A percentile compares a stretch with the other conserved stretches of the same genome.
Evolutionary conservation across 805 yeast species (phyloP).

Genomic region (Sugiyamaella mastotermitis): DNA sequence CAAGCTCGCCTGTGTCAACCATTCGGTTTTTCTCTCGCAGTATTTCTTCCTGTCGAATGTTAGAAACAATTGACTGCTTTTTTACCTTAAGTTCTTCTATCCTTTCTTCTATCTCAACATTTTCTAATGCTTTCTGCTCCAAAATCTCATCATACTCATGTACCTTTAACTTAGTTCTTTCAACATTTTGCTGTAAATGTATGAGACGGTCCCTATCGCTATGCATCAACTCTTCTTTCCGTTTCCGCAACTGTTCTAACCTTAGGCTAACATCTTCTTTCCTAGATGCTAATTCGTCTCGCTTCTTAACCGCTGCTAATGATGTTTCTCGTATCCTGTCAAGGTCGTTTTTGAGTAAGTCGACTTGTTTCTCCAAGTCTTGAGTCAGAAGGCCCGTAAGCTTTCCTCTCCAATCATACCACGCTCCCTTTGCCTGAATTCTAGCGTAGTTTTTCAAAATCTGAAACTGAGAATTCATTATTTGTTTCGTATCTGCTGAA

Average conservation of each 20-base stretch:
- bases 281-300: conserved; percentile 9
- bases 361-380: conserved; percentile 20
- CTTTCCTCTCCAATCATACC: conserved; percentile 60
- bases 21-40: conserved; percentile 16
- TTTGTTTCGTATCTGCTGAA: conserved; percentile 32
- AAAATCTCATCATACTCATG: conserved; percentile 5
- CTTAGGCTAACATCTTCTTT: conserved; percentile 14
- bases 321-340: conserved; percentile 10
- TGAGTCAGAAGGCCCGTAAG: conserved; percentile 41
- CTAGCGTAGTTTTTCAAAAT: conserved; percentile 46
- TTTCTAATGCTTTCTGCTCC: conserved; percentile 14
- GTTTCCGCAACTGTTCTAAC: conserved; percentile 16
- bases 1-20: conserved; percentile 19
- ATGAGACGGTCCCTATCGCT: conserved; percentile 12
- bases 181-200: conserved; percentile 10
- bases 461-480: conserved; percentile 44
- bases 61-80: conserved; percentile 6
- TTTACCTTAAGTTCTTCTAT: conserved; percentile 11
- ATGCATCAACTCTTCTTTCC: conserved; percentile 12
- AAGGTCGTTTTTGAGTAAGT: conserved; percentile 18
- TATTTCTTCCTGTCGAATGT: conserved; percentile 20
- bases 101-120: conserved; percentile 14
- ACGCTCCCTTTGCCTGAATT: conserved; percentile 46
- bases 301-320: conserved; percentile 5
- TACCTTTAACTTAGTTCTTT: conserved; percentile 10